Evolutionary conservation across 495 filamentous ascomycete genomes (phyloP), one percentile per base, ranked within the genome.

Genomic region (Podospora conica): DNA sequence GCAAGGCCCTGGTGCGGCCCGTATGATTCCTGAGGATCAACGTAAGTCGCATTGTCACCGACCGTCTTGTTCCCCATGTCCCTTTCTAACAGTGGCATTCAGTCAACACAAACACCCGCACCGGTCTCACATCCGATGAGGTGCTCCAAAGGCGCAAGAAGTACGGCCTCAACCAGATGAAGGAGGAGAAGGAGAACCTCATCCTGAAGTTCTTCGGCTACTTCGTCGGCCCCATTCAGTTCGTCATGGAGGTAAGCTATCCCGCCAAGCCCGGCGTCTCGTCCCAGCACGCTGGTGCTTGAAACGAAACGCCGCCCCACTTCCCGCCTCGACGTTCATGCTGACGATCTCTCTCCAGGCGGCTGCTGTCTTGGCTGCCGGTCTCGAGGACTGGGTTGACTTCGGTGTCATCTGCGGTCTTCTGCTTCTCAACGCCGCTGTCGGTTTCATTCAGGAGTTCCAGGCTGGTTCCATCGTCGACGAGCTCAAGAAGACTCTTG

Each of bases 191-290:
- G 78, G 86, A 89, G 74, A 94, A 91, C 70, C 74, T 91, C n/a
- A 75, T 93, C 59, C 81, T 93, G 68, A 92, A 95, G 79, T 96
- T 96, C 74, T 75, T 96, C 23, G 81, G 79, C 65, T 95, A 89
- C 81, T 96, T 96, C 79, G 82, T 93, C 69, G 92, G 92, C 67
- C 92, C 92, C 31, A 93, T 96, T 71, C 92, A 96, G 75, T 93
- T 92, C 78, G 92, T 96, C 74, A 96, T 96, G 92, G 90, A 94
- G 85, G 89, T 91, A 80, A 75, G 84, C 77, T 62, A 33, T 62
- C 66, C 65, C 29, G 31, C 31, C 29, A n/a, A 31, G 48, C 33
- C 24, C 40, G 40, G 40, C 40, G 40, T 48, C 18, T 66, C 66
- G 66, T 53, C 61, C 61, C 55, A 55, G 60, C 66, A 56, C 68